phyloP scores from a whole-genome alignment of 257 asterid genomes.

The Nemophila menziesii region DNA sequence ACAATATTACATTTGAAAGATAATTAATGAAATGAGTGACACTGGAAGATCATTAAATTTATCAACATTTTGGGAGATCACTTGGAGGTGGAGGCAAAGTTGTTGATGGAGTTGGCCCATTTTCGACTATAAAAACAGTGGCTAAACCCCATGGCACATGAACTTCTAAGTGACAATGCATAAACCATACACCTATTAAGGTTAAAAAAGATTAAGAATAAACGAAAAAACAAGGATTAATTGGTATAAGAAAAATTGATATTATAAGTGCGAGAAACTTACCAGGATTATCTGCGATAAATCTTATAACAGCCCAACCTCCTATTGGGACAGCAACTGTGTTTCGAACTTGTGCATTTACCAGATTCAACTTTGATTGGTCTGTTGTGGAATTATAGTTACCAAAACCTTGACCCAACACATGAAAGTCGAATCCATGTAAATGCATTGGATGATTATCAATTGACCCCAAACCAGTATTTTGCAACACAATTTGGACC shows the following conservation, averaged over 20 bases:
- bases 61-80: no score
- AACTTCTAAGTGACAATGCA: no score
- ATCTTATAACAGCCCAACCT: constrained; percentile 58
- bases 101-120: no score
- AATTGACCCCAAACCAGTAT: constrained; percentile 33
- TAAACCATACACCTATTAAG: no score
- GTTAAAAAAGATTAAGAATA: no score
- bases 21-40: background rate
- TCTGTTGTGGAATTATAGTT: constrained; percentile 21
- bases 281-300: constrained; percentile 55
- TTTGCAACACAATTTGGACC: constrained; percentile 40
- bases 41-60: no score
- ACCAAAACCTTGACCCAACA: constrained; percentile 54
- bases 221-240: no score
- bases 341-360: constrained; percentile 46
- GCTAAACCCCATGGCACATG: no score
- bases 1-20: background rate
- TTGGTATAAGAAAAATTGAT: no score
- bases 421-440: constrained; percentile 50
- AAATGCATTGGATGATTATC: constrained; percentile 61
- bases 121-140: no score
- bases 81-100: no score
- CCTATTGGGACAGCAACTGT: constrained; percentile 56
- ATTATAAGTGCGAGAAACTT: background rate
- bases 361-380: constrained; percentile 27